Evolutionary conservation across 441 rosid species (phyloP).

Genomic region (Brassica hybrid): DNA sequence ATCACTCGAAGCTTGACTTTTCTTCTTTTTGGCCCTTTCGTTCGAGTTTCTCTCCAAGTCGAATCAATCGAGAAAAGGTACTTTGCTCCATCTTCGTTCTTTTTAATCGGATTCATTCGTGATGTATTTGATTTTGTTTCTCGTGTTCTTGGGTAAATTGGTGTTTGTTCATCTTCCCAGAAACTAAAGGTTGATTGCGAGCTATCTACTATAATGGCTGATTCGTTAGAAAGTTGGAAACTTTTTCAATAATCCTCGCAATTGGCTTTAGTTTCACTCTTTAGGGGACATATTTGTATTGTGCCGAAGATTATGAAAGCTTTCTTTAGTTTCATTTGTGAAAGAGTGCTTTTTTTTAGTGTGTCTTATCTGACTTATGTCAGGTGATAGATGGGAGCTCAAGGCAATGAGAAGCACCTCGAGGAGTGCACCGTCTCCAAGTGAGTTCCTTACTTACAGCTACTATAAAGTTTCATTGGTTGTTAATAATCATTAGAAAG

Average conservation of each 20-base stretch:
- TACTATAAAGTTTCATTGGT: too few relatives aligned
- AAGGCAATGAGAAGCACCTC: slow-evolving; percentile 39
- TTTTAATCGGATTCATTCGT: not conserved
- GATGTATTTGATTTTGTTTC: slow-evolving; percentile 9
- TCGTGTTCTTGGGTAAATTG: not conserved
- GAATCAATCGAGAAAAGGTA: slow-evolving; percentile 24
- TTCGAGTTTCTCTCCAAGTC: slow-evolving; percentile 20
- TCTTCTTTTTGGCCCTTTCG: not conserved
- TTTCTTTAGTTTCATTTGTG: not conserved
- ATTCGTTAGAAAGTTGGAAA: not conserved
- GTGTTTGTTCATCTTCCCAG: slow-evolving; percentile 1
- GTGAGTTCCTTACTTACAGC: slow-evolving; percentile 28
- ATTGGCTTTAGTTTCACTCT: too few relatives aligned
- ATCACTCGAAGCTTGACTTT: slow-evolving; percentile 11
- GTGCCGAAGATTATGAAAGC: not conserved
- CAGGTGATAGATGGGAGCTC: slow-evolving; percentile 33
- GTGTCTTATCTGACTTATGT: not conserved
- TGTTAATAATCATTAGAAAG: not conserved
- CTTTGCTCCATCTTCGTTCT: not conserved
- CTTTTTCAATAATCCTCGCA: too few relatives aligned
- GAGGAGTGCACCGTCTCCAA: slow-evolving; percentile 48
- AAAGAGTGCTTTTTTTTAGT: not conserved
- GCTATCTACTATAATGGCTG: not conserved
- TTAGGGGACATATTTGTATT: too few relatives aligned
- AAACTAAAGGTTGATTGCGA: not conserved